Evolutionary conservation across 2,329 filamentous ascomycete species (phyloP), one percentile per base, ranked within the genome.

Genomic region (Colletotrichum horii): DNA sequence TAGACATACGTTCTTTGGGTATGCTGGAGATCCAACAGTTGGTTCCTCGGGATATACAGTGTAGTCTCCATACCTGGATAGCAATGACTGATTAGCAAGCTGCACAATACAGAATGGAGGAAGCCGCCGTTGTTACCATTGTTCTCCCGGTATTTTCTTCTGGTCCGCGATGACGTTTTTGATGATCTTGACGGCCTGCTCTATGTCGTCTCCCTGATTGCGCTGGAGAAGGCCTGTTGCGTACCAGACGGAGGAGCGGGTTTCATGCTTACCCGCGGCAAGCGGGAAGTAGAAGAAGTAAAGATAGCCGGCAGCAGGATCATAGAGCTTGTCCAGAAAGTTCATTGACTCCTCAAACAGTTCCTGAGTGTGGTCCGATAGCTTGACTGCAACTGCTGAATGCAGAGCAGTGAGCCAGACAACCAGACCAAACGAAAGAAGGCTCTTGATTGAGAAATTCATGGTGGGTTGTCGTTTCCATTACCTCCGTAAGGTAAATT

Each of bases 181-280:
- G 61, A 92, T 86, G 64, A 92, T 90, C 66, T 85, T 87, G 38
- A 88, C 84, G 0, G 90, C 90, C 71, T 91, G 85, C 1, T 81
- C 78, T 3, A 85, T 84, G 80, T 92, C 90, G 22, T 83, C 81
- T 11, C 84, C 86, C 12, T 87, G 71, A 77, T 92, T 90, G 3
- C 91, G 85, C 16, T 89, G 89, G 24, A 93, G 80, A 7, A 93
- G 83, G 0, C 91, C 91, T 6, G 89, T 83, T 0, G 90, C 89
- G 80, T 93, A 92, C 91, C 91, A 92, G 0, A 86, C 86, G 0
- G 89, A 90, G 38, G 86, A 88, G 60, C 90, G 85, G 0, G 90
- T 92, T 58, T 91, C 90, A 73, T 92, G 90, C 6, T 87, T 84
- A 6, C 91, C 82, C 0, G 89, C 88, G 19, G 84, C 80, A 19